Base-by-base conservation (phyloP, 2,329 filamentous ascomycete genomes). In the Neurospora sp. region DNA sequence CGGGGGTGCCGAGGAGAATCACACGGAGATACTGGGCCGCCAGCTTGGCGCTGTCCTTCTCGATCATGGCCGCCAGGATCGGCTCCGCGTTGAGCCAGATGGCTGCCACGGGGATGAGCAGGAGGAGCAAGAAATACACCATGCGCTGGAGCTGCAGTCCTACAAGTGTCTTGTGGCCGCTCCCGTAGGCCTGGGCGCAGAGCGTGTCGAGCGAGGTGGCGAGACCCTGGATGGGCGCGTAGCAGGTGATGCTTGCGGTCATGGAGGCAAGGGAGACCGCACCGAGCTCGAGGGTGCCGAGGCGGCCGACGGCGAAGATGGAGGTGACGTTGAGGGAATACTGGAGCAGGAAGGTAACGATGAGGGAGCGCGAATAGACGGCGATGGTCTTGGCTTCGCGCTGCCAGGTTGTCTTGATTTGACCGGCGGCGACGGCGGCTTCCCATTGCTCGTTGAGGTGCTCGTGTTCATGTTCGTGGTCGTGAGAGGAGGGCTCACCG, bases 151-250 rank as follows among this genome's bases (percentile, higher is more conserved):
- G 83, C 76, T 96, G 92, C 69, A 96, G 80, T 1, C 92, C 95
- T 11, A 98, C 95, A 5, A 98, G 87, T 74, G 94, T 91, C 77
- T 91, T 96, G 78, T 91, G 91, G 0, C 95, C 95, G 0, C 92
- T 96, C 2, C 96, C 95, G 77, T 96, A 98, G 0, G 96, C 95
- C 80, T 98, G 95, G 0, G 95, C 88, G 79, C 95, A 97, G 2
- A 98, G 88, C 0, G 95, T 98, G 80, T 98, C 95, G 43, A 98
- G 84, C 73, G 91, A 92, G 4, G 95, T 98, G 0, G 93, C 91
- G 15, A 98, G 85, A n/a, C 93, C 91, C 77, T 93, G 91, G 77
- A 92, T 91, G 17, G 92, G 88, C 0, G 90, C 91, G 75, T 91
- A 90, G 70, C 91, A 92, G 15, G 87, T 91, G 74, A 96, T 94